Evolutionary conservation across 164 flowering plant species (phyloP).

Genomic region (Vitis cinerea): DNA sequence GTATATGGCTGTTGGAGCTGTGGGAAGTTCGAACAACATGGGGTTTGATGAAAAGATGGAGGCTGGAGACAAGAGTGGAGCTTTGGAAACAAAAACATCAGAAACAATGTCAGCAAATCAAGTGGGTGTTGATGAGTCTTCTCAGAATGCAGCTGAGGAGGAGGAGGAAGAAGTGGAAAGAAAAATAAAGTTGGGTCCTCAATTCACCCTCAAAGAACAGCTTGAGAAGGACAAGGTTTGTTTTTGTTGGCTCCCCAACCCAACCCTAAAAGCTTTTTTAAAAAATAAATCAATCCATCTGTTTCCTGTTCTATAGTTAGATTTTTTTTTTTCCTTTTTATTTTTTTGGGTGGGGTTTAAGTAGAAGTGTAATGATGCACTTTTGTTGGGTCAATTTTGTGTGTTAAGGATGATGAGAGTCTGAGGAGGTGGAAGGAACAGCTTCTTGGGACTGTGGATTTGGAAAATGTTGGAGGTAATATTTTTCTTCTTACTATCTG

Average conservation of each 20-base stretch:
- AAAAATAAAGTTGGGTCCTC: conserved; percentile 42
- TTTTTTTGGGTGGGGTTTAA: not conserved
- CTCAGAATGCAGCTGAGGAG: conserved; percentile 33
- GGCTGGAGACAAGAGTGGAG: conserved; percentile 11
- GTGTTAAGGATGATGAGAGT: conserved; percentile 50
- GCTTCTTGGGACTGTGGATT: conserved; percentile 54
- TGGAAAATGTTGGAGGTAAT: conserved; percentile 40
- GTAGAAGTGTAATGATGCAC: not conserved
- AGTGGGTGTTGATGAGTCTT: conserved; percentile 33
- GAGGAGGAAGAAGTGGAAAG: conserved; percentile 49
- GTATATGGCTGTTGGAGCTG: conserved; percentile 38
- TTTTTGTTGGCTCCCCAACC: not conserved
- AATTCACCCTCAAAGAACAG: conserved; percentile 38
- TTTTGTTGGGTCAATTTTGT: conserved; percentile 6
- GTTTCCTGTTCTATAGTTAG: not conserved
- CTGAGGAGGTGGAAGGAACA: conserved; percentile 58
- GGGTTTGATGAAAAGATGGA: conserved; percentile 35
- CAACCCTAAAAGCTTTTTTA: too few species aligned
- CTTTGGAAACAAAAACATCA: not conserved
- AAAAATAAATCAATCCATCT: too few species aligned
- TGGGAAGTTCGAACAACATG: conserved; percentile 39
- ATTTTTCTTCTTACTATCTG: not conserved
- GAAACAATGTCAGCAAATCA: not conserved
- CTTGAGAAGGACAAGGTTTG: conserved; percentile 50
- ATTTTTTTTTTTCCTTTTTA: not conserved